Evolutionary conservation across 257 asterid genomes (phyloP), one percentile per base, ranked within the genome.

Genomic region (Parsonsia alboflavescens): DNA sequence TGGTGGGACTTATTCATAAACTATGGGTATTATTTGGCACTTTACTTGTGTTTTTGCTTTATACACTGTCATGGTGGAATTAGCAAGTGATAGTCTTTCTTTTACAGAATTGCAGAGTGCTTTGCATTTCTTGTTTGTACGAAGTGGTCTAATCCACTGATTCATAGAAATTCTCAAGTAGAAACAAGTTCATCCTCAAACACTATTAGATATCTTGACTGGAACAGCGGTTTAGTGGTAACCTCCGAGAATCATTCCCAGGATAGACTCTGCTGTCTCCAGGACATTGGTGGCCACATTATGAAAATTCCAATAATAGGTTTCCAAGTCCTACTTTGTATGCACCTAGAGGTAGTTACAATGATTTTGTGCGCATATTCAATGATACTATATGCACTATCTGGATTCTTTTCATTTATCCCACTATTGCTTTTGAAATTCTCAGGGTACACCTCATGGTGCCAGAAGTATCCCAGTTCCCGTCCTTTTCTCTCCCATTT

Each of bases 1-100:
- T 95, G 99, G 99, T 95, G 99, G 99, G 99, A 91, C 85, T 84
- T 95, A 83, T 91, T 92, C 84, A 88, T 95, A 79, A 95, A 92
- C 86, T 90, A 83, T 77, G 97, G 98, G 99, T 92, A 92, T 59
- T 42, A 39, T 77, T 70, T 50, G 50, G 28, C 26, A 53, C 74
- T 73, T 64, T 63, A 48, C 53, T 63, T 39, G 15, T 30, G 9
- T 48, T 76, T 70, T 61, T 65, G 39, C 52, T 68, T 71, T 46
- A 68, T 76, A 78, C 46, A 70, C 76, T 73, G 76, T 78, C 75
- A 75, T 68, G 84, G 62, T 69, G 69, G 50, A 54, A 75, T 48
- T 80, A 73, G 71, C 75, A 76, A 84, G 75, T 54, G 44, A 71
- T 73, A 77, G 67, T 42, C 79, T 54, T 75, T 54, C 74, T 76